These are phyloP conservation scores for Candolleomyces aberdarensis DNA, from an alignment of 768 basidiomycete genomes.

Conservation along the genomic window DNA sequence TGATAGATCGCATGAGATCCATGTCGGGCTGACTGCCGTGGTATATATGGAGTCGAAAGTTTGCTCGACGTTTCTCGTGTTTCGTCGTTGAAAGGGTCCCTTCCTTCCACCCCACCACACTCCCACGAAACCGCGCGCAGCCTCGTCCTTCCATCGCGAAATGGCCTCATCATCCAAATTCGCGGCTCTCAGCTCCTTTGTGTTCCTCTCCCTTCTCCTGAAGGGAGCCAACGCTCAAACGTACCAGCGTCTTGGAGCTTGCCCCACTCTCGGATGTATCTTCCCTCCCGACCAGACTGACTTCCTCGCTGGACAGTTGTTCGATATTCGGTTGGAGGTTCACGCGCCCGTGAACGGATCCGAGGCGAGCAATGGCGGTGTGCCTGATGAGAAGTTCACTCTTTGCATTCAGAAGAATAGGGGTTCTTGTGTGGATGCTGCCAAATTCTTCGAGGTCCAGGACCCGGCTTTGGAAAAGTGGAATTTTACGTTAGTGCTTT, in stretches of 20 bases:
- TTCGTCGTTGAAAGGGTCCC: no score
- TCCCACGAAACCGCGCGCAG: no score
- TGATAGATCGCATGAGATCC: no score
- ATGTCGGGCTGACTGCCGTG: no score
- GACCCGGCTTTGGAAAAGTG: slow-evolving; percentile 36
- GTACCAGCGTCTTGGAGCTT: slow-evolving; percentile 38
- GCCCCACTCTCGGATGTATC: slow-evolving; percentile 39
- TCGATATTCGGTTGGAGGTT: slow-evolving; percentile 40
- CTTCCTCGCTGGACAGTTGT: slow-evolving; percentile 40
- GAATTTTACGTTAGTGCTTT: slow-evolving; percentile 34
- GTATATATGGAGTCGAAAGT: no score
- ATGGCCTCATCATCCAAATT: background rate
- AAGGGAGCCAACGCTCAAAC: slow-evolving; percentile 21
- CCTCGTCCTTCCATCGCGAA: no score
- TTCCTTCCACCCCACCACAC: no score
- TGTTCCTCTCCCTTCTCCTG: background rate
- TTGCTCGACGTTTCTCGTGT: no score
- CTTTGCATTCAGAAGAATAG: slow-evolving; percentile 35
- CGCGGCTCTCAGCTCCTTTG: background rate
- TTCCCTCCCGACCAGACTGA: slow-evolving; percentile 44
- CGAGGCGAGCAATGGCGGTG: slow-evolving; percentile 31
- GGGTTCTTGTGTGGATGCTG: slow-evolving; percentile 30
- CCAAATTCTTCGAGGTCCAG: slow-evolving; percentile 32
- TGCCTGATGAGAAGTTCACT: slow-evolving; percentile 36
- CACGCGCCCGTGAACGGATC: slow-evolving; percentile 41